Evolutionary conservation across 2,329 filamentous ascomycete genomes (phyloP).

Genomic region (Dactylellina cionopaga): DNA sequence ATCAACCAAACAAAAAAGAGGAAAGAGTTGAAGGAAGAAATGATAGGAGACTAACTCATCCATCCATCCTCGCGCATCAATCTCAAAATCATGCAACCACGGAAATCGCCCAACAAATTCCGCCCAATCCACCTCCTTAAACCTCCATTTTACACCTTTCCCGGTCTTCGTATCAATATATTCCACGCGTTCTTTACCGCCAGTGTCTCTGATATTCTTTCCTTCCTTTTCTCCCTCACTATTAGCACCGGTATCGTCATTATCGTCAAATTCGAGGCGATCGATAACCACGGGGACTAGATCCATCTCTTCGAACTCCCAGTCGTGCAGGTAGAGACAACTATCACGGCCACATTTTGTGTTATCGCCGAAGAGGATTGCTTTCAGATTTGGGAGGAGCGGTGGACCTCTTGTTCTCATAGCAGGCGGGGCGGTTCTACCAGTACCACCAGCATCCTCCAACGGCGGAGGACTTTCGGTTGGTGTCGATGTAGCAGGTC

Average conservation of each 20-base stretch:
- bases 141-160: slow-evolving; percentile 24
- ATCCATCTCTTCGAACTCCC: slow-evolving; percentile 51
- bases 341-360: slow-evolving; percentile 46
- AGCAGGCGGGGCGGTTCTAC: background rate
- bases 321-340: slow-evolving; percentile 42
- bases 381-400: slow-evolving; percentile 26
- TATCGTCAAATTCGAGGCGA: slow-evolving; percentile 5
- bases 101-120: slow-evolving; percentile 43
- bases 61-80: slow-evolving; percentile 48
- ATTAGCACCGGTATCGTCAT: background rate
- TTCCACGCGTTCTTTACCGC: background rate
- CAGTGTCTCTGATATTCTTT: background rate
- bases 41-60: slow-evolving; percentile 29
- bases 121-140: slow-evolving; percentile 43
- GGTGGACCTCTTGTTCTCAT: background rate
- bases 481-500: too few relatives aligned
- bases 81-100: slow-evolving; percentile 50
- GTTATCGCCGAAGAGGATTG: slow-evolving; percentile 43
- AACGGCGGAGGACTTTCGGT: background rate
- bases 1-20: too few relatives aligned
- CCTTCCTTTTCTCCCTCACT: background rate
- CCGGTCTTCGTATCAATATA: background rate
- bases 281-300: slow-evolving; percentile 41
- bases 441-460: background rate
- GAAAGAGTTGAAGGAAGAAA: background rate